Evolutionary conservation across 2,329 filamentous ascomycete species (phyloP).

Genomic region (Alternaria arbusti): DNA sequence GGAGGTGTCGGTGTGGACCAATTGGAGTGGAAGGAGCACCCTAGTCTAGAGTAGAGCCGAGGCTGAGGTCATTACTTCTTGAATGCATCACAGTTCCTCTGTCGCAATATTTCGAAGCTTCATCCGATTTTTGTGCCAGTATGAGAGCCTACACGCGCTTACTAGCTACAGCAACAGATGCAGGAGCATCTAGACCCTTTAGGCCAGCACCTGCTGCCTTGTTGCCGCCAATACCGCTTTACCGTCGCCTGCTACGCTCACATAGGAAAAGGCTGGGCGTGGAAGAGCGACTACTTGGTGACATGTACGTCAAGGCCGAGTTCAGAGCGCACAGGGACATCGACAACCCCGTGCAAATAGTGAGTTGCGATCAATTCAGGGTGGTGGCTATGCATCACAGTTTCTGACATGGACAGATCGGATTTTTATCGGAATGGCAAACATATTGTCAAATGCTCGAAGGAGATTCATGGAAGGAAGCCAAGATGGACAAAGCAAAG

Average conservation of each 20-base stretch:
- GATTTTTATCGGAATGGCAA: conserved; percentile 97
- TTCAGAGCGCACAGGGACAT: conserved; percentile 83
- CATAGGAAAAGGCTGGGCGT: conserved; percentile 79
- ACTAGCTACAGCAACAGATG: conserved; percentile 45
- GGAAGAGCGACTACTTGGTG: conserved; percentile 81
- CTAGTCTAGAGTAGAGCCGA: conserved; percentile 21
- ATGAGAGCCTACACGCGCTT: conserved; percentile 43
- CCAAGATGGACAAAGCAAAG: conserved; percentile 82
- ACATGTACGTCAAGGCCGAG: conserved; percentile 92
- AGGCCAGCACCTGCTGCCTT: conserved; percentile 66
- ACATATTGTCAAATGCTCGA: conserved; percentile 91
- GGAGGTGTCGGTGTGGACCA: conserved; percentile 23
- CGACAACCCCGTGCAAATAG: conserved; percentile 91
- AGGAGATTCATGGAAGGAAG: conserved; percentile 82
- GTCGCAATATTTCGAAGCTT: background rate
- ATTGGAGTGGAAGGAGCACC: conserved; percentile 27
- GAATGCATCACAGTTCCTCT: conserved; percentile 19
- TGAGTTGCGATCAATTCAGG: conserved; percentile 54
- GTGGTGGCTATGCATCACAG: background rate
- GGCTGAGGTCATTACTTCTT: conserved; percentile 34
- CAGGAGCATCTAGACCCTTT: conserved; percentile 43
- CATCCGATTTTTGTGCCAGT: background rate
- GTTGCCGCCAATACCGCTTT: conserved; percentile 86
- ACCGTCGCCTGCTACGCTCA: conserved; percentile 83
- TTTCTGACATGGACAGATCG: conserved; percentile 67